Base-by-base conservation (phyloP, 257 asterid genomes). In the Solanum pinnatisectum region DNA sequence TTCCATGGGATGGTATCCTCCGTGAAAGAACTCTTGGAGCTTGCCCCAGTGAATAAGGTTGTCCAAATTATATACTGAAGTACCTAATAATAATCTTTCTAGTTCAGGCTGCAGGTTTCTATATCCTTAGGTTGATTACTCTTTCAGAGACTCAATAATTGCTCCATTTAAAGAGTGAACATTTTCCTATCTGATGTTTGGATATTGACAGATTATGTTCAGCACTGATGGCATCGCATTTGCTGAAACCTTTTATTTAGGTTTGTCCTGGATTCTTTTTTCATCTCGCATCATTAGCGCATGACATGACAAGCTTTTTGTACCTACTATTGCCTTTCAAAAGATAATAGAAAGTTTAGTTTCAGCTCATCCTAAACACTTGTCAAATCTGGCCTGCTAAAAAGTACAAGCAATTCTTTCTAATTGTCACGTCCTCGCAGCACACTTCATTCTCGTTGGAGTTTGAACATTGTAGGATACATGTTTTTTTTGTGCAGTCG, bases 1-100 rank as follows among this genome's bases (percentile, higher is more conserved):
- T 93, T 94, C 92, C 98, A 97, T 78, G 99, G 99, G 91, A 97
- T 96, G 99, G 83, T 97, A 90, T 93, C 98, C 78, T 95, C 99
- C 0, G 94, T 95, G 56, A 96, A 96, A 91, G 98, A 95, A 91
- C 98, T 97, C 85, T 88, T 97, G 89, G 98, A 96, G 89, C 94
- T 97, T 86, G 98, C 99, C 83, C 98, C 99, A 77, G 88, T 94
- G 81, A 93, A 93, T 60, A 97, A 97, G 98, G 99, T 97, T 84
- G 18, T 36, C 30, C 59, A 63, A 84, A 37, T 39, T n/a, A 37
- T 68, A 37, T 42, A 25, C 25, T 37, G 42, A 65, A 65, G 60
- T 49, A 16, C 60, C 60, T 49, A 15, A 49, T 49, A 49, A 49
- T 49, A 0, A 49, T 65, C 10, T 27, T 67, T 39, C 42, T 9